Evolutionary conservation across 345 rosid genomes (phyloP).

Genomic region (Erodium maritimum): DNA sequence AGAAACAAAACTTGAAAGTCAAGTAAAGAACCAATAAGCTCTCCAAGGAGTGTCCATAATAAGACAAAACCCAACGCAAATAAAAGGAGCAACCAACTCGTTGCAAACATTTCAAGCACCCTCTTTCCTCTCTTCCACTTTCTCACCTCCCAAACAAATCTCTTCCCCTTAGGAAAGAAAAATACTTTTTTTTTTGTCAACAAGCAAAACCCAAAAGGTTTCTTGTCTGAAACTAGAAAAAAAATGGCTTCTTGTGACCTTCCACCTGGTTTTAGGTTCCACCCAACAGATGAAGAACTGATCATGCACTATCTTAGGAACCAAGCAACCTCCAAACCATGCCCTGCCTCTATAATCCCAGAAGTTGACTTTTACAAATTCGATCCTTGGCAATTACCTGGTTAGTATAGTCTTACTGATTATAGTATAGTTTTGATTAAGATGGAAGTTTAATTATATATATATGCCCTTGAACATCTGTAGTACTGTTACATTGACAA

Average conservation of each 20-base stretch:
- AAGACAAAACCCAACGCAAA: conserved; percentile 32
- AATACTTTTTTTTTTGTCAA: neutral
- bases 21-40: conserved; percentile 40
- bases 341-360: conserved; percentile 61
- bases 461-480: neutral
- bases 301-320: conserved; percentile 64
- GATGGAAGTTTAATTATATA: too few species aligned
- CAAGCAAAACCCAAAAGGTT: neutral
- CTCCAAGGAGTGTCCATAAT: conserved; percentile 22
- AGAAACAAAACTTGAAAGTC: conserved; percentile 13
- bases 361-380: conserved; percentile 82
- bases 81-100: conserved; percentile 39
- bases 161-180: neutral
- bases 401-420: conserved; percentile 19
- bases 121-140: conserved; percentile 5
- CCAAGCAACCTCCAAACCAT: conserved; percentile 45
- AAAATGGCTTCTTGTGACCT: conserved; percentile 18
- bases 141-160: neutral
- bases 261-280: conserved; percentile 91
- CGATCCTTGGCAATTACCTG: conserved; percentile 95
- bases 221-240: too few species aligned
- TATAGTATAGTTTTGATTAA: too few species aligned
- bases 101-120: conserved; percentile 66
- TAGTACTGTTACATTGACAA: neutral
- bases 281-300: conserved; percentile 90